These are phyloP conservation scores for Colletotrichum liriopes DNA, from an alignment of 2,329 filamentous ascomycete species.

Conservation along the genomic window DNA sequence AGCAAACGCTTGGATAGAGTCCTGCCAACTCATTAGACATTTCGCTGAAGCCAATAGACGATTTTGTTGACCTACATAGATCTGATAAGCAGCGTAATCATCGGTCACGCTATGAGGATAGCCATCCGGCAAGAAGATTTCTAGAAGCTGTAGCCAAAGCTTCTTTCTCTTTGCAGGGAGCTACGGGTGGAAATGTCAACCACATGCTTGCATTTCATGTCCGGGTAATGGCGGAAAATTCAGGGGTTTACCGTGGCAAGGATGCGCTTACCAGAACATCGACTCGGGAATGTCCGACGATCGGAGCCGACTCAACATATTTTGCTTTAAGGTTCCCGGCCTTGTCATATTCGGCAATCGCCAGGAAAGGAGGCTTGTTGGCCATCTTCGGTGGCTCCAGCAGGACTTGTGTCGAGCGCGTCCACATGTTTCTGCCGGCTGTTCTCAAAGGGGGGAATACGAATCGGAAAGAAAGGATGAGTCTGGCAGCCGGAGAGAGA, in stretches of 20 bases:
- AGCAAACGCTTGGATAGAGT: conserved; percentile 40
- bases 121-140: conserved; percentile 36
- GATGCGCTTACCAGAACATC: conserved; percentile 32
- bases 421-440: conserved; percentile 6
- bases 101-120: conserved; percentile 39
- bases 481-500: not conserved
- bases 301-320: conserved; percentile 35
- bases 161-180: conserved; percentile 32
- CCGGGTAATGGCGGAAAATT: no score
- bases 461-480: not conserved
- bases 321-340: conserved; percentile 37
- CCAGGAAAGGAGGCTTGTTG: conserved; percentile 4
- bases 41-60: no score
- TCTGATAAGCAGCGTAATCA: conserved; percentile 40
- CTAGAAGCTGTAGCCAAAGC: conserved; percentile 32
- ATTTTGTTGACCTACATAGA: conserved; percentile 16
- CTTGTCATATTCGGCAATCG: conserved; percentile 34
- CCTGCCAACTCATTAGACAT: conserved; percentile 1
- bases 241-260: conserved; percentile 1
- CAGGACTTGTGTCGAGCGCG: conserved; percentile 26
- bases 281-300: conserved; percentile 22
- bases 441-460: no score
- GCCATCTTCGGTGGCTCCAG: conserved; percentile 2
- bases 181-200: conserved; percentile 15
- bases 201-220: conserved; percentile 3